Evolutionary conservation across 176 grass and related monocot species (phyloP).

Genomic region (Carex kokanica): DNA sequence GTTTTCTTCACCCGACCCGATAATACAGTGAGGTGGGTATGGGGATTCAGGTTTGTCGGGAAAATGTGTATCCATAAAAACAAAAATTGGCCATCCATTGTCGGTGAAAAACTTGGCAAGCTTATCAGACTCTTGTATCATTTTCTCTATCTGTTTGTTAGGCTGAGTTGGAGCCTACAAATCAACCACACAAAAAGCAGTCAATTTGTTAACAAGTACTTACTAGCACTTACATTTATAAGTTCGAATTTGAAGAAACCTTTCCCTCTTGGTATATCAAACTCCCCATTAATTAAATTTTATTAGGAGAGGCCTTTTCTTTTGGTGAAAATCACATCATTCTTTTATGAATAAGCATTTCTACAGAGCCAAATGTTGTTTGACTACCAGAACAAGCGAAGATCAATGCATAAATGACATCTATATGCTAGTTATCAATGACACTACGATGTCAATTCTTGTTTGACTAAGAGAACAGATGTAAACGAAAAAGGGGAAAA

Average conservation of each 20-base stretch:
- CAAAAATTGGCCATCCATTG: constrained; percentile 73
- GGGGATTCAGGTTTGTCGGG: constrained; percentile 76
- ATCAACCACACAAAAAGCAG: background rate
- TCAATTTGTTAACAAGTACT: background rate
- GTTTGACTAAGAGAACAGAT: background rate
- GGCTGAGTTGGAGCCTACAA: constrained; percentile 70
- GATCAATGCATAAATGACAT: background rate
- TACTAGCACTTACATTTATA: background rate
- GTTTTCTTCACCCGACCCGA: constrained; percentile 80
- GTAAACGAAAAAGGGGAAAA: background rate
- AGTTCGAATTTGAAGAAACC: background rate
- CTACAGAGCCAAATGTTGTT: background rate
- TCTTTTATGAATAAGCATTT: background rate
- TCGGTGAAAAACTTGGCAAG: constrained; percentile 69
- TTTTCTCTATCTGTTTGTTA: constrained; percentile 71
- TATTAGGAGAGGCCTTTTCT: background rate
- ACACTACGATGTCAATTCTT: background rate
- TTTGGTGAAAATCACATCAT: background rate
- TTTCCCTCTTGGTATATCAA: background rate
- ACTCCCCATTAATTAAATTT: background rate
- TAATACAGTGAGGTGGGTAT: constrained; percentile 88
- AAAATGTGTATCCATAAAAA: constrained; percentile 69
- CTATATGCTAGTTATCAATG: background rate
- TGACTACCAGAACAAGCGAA: background rate
- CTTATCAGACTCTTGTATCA: constrained; percentile 72